Base-by-base conservation (phyloP, 495 filamentous ascomycete species). In the Penicillium riverlandense region DNA sequence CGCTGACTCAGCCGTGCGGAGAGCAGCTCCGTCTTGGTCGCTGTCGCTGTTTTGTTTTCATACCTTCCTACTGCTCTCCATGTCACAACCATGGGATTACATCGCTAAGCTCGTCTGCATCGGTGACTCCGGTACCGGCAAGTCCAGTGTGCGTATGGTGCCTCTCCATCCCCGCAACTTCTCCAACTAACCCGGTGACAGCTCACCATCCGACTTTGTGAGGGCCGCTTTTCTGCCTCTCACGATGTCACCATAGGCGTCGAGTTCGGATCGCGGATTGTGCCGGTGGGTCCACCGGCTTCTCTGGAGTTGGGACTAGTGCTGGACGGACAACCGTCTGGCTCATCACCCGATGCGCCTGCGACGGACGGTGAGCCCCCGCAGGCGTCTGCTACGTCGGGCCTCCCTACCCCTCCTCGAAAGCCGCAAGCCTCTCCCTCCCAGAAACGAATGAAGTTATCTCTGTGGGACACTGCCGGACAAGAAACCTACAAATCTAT, bases 191-290 rank as follows among this genome's bases (percentile, higher is more conserved):
- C 10, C 29, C 32, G 32, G 35, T 29, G 32, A 43, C 57, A 84
- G 79, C 80, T 96, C 49, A 95, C 91, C 12, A 88, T 97, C 64
- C 88, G 91, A 22, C 85, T 97, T 50, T 97, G 91, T 70, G 91
- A 97, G 77, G 91, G 90, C 43, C 90, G 91, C 54, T 97, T 97
- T 72, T 85, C 84, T 41, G 74, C 85, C 29, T 79, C 88, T 53
- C 92, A 96, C 70, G 89, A 96, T 70, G 92, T 98, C 35, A 98
- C 92, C 27, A 96, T 98, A 54, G 92, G 92, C 44, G 92, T 98
- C 16, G 92, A 98, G 62, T 96, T 98, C 67, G 92, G 90, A 44
- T 91, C 86, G 29, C 82, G 91, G 44, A 89, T 96, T 53, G 89
- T 98, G 29, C 84, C 90, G 44, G 89, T 95, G 42, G 90, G 90